These are phyloP conservation scores for Millerozyma miso DNA, from an alignment of 805 yeast species.

Conservation along the genomic window DNA sequence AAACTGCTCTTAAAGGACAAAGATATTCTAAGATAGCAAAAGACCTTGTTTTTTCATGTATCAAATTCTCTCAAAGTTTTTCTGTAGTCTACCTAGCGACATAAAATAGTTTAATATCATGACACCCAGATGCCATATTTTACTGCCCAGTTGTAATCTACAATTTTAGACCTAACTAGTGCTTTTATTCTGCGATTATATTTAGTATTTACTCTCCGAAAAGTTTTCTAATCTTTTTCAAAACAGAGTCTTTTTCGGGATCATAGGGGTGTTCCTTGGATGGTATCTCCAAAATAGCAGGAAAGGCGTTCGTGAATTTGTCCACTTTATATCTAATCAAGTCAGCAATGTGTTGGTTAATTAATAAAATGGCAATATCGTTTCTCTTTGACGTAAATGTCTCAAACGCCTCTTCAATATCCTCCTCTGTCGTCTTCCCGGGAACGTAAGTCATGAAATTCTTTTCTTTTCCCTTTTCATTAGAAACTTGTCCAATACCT, in stretches of 20 bases:
- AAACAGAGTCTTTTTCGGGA: conserved; percentile 95
- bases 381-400: conserved; percentile 68
- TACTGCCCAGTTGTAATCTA: background rate
- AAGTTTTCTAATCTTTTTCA: conserved; percentile 89
- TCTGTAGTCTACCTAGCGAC: background rate
- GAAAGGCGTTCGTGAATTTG: conserved; percentile 83
- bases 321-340: conserved; percentile 80
- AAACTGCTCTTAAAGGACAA: background rate
- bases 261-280: conserved; percentile 98
- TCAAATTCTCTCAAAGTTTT: background rate
- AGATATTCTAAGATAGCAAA: background rate
- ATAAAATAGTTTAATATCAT: background rate
- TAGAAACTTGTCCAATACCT: conserved; percentile 84
- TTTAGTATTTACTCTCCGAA: conserved; percentile 69
- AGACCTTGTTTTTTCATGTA: background rate
- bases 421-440: conserved; percentile 71
- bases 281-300: conserved; percentile 94
- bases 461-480: conserved; percentile 58
- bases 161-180: background rate
- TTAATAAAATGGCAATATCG: conserved; percentile 88
- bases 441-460: conserved; percentile 80
- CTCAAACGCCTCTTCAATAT: conserved; percentile 70
- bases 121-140: background rate
- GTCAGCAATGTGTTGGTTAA: conserved; percentile 94
- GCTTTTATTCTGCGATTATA: background rate